Conservation (phyloP, 148 eudicot genomes). For the Agrostemma githago region DNA sequence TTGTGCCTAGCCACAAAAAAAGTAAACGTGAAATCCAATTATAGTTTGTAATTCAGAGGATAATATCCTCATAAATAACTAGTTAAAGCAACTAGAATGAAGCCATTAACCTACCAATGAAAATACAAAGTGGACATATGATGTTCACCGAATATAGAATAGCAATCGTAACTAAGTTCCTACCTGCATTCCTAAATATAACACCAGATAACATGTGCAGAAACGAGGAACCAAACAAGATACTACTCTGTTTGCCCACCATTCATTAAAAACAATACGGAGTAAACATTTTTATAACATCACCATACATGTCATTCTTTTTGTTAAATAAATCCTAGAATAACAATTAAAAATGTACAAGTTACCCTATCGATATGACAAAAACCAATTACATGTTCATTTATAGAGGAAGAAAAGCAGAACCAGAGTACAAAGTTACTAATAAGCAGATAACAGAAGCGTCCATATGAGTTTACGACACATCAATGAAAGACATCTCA, state of each 20-base stretch:
- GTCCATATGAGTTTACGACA: background rate
- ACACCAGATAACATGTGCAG: background rate
- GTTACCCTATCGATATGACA: background rate
- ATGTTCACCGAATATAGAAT: background rate
- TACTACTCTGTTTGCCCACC: background rate
- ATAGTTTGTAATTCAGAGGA: background rate
- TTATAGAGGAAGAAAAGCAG: background rate
- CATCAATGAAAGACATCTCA: conserved; percentile 20
- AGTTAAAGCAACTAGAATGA: background rate
- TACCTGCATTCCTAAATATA: background rate
- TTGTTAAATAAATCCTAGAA: background rate
- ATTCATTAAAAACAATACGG: background rate
- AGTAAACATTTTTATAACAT: background rate
- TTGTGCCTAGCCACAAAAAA: conserved; percentile 45
- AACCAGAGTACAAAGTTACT: background rate
- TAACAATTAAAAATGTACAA: background rate
- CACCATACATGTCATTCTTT: background rate
- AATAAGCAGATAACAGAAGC: background rate
- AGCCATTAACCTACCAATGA: background rate
- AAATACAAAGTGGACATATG: background rate
- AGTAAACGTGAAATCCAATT: background rate
- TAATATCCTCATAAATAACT: background rate
- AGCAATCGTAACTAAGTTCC: background rate
- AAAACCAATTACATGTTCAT: background rate
- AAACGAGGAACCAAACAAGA: background rate